Conservation (phyloP, 2,329 filamentous ascomycete species). For the Aspergillus puulaauensis region DNA sequence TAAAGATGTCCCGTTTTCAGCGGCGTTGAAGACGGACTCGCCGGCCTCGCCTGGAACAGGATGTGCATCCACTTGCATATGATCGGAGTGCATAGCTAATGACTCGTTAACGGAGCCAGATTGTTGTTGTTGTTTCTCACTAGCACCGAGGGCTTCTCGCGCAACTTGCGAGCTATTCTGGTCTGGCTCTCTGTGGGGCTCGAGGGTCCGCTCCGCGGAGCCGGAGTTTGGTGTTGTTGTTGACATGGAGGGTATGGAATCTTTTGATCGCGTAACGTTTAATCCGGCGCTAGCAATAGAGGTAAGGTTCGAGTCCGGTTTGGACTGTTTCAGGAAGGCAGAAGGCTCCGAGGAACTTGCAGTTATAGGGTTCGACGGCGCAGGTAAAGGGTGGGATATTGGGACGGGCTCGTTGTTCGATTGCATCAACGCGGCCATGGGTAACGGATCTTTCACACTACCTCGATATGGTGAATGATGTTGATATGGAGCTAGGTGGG, state of each 20-base stretch:
- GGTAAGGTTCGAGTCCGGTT: conserved; percentile 37
- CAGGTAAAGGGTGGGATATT: conserved; percentile 37
- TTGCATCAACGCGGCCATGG: conserved; percentile 46
- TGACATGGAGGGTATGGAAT: conserved; percentile 38
- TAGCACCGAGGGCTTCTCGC: conserved; percentile 41
- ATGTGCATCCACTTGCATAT: conserved; percentile 49
- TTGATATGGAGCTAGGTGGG: conserved; percentile 31
- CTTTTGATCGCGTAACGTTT: conserved; percentile 40
- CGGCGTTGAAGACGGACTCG: conserved; percentile 47
- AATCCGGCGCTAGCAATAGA: conserved; percentile 45
- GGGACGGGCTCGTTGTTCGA: conserved; percentile 41
- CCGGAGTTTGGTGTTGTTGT: conserved; percentile 60
- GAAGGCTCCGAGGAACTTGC: conserved; percentile 31
- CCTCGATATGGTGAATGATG: conserved; percentile 31
- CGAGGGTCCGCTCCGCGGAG: conserved; percentile 29
- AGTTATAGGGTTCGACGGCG: conserved; percentile 28
- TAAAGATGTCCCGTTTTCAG: conserved; percentile 52
- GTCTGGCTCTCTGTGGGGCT: conserved; percentile 32
- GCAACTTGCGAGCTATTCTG: conserved; percentile 42
- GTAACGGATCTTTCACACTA: conserved; percentile 33
- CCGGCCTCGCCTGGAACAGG: conserved; percentile 52
- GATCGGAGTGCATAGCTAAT: conserved; percentile 49
- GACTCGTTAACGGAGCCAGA: conserved; percentile 47
- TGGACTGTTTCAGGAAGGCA: conserved; percentile 36
- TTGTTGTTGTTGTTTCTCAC: conserved; percentile 37